Evolutionary conservation across 352 stramenopile genomes (phyloP).

Genomic region (Pythium phragmitis): DNA sequence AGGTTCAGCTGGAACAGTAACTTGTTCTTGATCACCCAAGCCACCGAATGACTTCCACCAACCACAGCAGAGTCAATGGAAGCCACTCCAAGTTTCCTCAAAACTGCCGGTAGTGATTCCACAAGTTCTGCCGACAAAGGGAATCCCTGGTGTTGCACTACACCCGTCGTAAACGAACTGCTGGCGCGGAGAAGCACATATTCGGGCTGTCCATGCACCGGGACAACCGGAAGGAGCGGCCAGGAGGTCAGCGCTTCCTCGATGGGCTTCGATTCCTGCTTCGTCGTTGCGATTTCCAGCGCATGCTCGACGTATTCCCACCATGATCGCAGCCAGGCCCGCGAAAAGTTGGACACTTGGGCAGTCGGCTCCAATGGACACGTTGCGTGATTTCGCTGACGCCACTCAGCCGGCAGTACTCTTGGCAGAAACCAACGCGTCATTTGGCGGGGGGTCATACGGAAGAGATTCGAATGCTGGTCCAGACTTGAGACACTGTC

Average conservation of each 20-base stretch:
- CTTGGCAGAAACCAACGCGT: conserved; percentile 16
- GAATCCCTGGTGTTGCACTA: conserved; percentile 2
- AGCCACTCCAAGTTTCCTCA: conserved; percentile 20
- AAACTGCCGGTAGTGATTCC: neutral
- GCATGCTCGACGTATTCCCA: conserved; percentile 22
- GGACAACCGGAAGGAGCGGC: conserved; percentile 18
- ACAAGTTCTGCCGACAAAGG: conserved; percentile 3
- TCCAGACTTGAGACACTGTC: conserved; percentile 2
- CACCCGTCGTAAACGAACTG: conserved; percentile 9
- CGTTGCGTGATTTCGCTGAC: neutral
- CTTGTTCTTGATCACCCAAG: conserved; percentile 20
- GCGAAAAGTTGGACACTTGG: neutral
- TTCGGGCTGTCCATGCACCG: neutral
- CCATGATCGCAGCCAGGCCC: conserved; percentile 18
- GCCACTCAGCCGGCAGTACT: conserved; percentile 24
- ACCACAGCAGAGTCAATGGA: conserved; percentile 15
- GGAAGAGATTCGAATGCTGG: conserved; percentile 15
- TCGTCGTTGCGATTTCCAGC: conserved; percentile 4
- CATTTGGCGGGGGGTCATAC: neutral
- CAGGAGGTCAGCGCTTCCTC: conserved; percentile 7
- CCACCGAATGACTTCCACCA: neutral
- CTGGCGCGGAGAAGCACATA: conserved; percentile 12
- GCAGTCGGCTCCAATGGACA: conserved; percentile 15
- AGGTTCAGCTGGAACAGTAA: conserved; percentile 14
- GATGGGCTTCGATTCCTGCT: neutral